These are phyloP conservation scores for Liquidambar formosana DNA, from an alignment of 164 flowering plant species.

Conservation along the genomic window DNA sequence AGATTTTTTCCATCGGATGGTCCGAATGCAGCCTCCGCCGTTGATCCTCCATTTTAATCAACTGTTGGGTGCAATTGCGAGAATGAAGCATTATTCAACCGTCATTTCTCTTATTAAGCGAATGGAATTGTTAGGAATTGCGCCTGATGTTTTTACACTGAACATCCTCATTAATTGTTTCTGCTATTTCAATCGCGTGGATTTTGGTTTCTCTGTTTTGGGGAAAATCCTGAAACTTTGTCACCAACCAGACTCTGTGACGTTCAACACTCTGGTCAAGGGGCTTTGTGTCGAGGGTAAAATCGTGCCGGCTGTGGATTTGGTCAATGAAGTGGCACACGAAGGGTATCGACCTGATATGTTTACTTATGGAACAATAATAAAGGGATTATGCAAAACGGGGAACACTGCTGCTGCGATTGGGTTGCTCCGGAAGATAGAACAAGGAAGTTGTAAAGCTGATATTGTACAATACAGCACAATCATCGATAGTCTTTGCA, in stretches of 20 bases:
- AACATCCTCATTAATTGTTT: constrained; percentile 21
- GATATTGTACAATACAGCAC: background rate
- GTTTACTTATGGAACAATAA: background rate
- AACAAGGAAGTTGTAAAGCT: background rate
- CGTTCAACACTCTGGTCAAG: no score
- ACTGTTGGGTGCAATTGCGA: background rate
- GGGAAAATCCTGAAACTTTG: background rate
- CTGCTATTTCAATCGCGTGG: constrained; percentile 12
- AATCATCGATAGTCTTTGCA: constrained; percentile 13
- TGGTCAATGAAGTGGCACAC: background rate
- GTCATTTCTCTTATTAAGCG: background rate
- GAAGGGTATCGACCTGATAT: background rate
- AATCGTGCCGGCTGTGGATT: background rate
- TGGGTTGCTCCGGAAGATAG: background rate
- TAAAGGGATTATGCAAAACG: background rate
- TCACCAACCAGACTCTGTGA: no score
- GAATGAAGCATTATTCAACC: constrained; percentile 13
- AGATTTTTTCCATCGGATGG: background rate
- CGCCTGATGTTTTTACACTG: background rate
- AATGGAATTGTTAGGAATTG: background rate
- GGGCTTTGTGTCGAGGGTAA: background rate
- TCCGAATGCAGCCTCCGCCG: constrained; percentile 11
- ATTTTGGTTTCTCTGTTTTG: constrained; percentile 16
- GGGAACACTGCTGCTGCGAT: background rate
- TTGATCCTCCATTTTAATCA: background rate